Conservation (phyloP, 495 filamentous ascomycete genomes). For the Aspergillus incahuasiensis region DNA sequence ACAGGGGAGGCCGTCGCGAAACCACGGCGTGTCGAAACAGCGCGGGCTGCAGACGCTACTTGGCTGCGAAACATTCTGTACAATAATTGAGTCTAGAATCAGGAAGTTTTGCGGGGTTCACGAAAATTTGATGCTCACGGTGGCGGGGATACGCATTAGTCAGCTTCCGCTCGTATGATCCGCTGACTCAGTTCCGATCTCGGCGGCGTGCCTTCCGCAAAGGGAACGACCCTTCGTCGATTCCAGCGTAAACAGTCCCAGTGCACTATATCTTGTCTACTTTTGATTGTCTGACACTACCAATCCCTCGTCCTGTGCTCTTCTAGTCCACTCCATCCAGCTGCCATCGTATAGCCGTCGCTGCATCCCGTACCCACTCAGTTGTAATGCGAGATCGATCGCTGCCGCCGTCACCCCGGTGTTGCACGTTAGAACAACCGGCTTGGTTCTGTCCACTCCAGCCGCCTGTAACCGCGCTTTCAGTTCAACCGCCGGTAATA, state of each 20-base stretch:
- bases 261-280: neutral
- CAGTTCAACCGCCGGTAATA: conserved; percentile 15
- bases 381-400: conserved; percentile 22
- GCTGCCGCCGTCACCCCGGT: conserved; percentile 32
- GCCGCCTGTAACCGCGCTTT: conserved; percentile 17
- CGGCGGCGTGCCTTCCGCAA: neutral
- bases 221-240: neutral
- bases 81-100: neutral
- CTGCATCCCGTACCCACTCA: conserved; percentile 14
- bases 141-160: neutral
- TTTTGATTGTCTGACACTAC: neutral
- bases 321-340: conserved; percentile 32
- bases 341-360: conserved; percentile 34
- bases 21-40: conserved; percentile 10
- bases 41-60: conserved; percentile 11
- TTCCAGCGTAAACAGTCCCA: neutral
- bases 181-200: neutral
- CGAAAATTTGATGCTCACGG: neutral
- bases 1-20: conserved; percentile 43
- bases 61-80: conserved; percentile 11
- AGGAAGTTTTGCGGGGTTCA: neutral
- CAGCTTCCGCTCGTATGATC: neutral
- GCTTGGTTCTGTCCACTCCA: conserved; percentile 15
- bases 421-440: conserved; percentile 29
- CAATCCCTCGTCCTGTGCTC: conserved; percentile 4